Evolutionary conservation across 345 rosid genomes (phyloP).

Genomic region (Dovyalis caffra): DNA sequence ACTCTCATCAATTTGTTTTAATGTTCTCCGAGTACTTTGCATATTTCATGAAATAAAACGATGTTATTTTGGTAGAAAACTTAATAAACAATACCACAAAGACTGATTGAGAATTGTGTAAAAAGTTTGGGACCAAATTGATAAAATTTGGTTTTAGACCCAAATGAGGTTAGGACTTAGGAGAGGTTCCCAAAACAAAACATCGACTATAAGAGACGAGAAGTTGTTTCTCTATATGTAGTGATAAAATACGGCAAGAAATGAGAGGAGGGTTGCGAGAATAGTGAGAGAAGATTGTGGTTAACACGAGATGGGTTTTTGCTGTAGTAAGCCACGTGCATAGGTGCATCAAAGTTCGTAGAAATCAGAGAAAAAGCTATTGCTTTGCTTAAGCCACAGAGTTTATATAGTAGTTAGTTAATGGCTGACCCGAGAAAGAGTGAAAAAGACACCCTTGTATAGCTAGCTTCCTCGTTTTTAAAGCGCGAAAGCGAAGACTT

Average conservation of each 20-base stretch:
- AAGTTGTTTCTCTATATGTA: neutral
- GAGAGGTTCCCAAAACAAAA: too few species aligned
- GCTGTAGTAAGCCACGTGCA: conserved; percentile 45
- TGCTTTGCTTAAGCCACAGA: conserved; percentile 23
- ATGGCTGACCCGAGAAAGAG: conserved; percentile 7
- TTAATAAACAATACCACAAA: too few species aligned
- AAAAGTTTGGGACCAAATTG: too few species aligned
- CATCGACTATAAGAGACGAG: neutral
- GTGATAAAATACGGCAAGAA: conserved; percentile 15
- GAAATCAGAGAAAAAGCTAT: conserved; percentile 30
- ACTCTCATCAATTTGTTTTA: too few species aligned
- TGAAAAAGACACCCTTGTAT: neutral
- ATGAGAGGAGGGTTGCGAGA: neutral
- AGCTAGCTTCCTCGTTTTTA: conserved; percentile 9
- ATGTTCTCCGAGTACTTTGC: neutral
- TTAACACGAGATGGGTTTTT: conserved; percentile 8
- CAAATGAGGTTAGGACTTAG: too few species aligned
- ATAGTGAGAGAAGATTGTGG: neutral
- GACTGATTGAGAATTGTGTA: too few species aligned
- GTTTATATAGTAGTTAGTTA: conserved; percentile 2
- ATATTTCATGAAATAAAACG: too few species aligned
- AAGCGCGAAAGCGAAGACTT: conserved; percentile 22
- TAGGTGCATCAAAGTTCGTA: conserved; percentile 46
- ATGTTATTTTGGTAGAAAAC: too few species aligned
- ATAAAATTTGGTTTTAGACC: too few species aligned